Evolutionary conservation across 2,329 filamentous ascomycete genomes (phyloP).

Genomic region (Microsporum audouinii): DNA sequence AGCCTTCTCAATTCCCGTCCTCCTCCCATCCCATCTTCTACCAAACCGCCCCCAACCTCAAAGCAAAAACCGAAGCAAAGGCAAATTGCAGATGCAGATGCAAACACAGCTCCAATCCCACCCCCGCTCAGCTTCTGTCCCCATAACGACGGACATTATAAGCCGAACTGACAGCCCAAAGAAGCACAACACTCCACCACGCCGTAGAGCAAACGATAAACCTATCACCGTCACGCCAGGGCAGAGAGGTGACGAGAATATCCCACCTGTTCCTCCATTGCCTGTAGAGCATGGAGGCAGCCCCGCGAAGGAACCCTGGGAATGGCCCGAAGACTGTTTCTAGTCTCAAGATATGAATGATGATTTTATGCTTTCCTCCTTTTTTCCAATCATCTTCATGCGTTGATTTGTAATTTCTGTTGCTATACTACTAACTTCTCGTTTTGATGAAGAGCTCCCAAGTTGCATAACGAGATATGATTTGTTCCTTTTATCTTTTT

Average conservation of each 20-base stretch:
- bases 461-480: not conserved
- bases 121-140: not conserved
- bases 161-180: not conserved
- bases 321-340: slow-evolving; percentile 37
- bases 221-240: slow-evolving; percentile 14
- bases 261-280: slow-evolving; percentile 32
- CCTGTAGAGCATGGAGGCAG: slow-evolving; percentile 20
- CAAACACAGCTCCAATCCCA: not conserved
- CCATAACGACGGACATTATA: not conserved
- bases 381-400: not conserved
- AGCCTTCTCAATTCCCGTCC: not conserved
- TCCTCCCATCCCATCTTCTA: not conserved
- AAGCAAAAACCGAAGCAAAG: not conserved
- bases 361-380: not conserved
- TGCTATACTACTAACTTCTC: not conserved
- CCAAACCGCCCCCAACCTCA: not conserved
- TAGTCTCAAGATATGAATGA: slow-evolving; percentile 14
- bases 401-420: not conserved
- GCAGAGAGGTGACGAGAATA: slow-evolving; percentile 21
- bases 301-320: slow-evolving; percentile 18
- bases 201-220: slow-evolving; percentile 5
- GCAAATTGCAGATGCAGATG: not conserved
- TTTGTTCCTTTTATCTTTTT: not conserved
- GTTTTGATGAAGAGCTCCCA: not conserved
- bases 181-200: not conserved